Conservation (phyloP, 176 grass and related monocot species). For the Oryza australiensis region DNA sequence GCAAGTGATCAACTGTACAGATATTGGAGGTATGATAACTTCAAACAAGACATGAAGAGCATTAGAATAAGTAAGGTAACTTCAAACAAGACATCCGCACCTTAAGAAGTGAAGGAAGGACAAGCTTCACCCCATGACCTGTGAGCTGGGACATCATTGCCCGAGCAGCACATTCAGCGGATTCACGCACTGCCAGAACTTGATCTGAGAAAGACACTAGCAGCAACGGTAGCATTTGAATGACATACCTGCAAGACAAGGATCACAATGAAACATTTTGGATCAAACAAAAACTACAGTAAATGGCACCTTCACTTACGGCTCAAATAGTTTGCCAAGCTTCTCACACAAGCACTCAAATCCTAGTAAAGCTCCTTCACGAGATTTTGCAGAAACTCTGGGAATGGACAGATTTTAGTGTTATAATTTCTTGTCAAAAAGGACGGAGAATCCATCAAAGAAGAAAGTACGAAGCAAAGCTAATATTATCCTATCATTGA, state of each 20-base stretch:
- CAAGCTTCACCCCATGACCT: slow-evolving; percentile 94
- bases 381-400: slow-evolving; percentile 90
- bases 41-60: neutral
- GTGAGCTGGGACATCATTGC: slow-evolving; percentile 99
- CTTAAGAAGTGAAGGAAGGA: slow-evolving; percentile 98
- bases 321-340: slow-evolving; percentile 93
- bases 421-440: slow-evolving; percentile 12
- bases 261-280: slow-evolving; percentile 31
- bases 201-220: slow-evolving; percentile 98
- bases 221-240: slow-evolving; percentile 93
- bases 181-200: slow-evolving; percentile 95
- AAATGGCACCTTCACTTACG: slow-evolving; percentile 63
- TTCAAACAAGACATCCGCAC: slow-evolving; percentile 42
- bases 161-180: slow-evolving; percentile 97
- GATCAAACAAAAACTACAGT: slow-evolving; percentile 28
- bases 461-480: neutral
- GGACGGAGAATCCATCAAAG: neutral
- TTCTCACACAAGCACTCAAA: slow-evolving; percentile 99
- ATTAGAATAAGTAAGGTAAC: neutral
- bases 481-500: slow-evolving; percentile 7
- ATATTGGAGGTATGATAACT: neutral
- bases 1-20: neutral
- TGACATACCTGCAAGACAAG: slow-evolving; percentile 84
- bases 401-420: slow-evolving; percentile 22
- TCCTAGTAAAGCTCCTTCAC: slow-evolving; percentile 96